Conservation (phyloP, 306 rosid species). For the Hippophae tibetana region DNA sequence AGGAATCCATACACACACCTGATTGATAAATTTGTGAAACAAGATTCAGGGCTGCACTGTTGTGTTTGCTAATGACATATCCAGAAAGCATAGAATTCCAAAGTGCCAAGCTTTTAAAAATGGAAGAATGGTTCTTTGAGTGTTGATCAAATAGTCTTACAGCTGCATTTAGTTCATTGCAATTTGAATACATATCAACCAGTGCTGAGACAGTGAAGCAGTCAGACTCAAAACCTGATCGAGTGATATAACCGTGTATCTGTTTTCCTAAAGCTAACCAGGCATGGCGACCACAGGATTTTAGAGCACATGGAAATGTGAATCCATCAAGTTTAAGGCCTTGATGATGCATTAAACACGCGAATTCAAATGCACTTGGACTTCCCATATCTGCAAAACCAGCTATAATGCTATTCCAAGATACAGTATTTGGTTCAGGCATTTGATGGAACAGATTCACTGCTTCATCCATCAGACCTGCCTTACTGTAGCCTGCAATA, state of each 20-base stretch:
- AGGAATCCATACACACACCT: constrained; percentile 46
- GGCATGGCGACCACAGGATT: constrained; percentile 37
- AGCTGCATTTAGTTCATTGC: constrained; percentile 44
- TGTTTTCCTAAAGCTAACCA: constrained; percentile 42
- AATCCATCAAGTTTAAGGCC: constrained; percentile 55
- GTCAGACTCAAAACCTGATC: constrained; percentile 55
- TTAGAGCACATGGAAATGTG: constrained; percentile 71
- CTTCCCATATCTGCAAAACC: constrained; percentile 51
- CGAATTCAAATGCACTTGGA: constrained; percentile 35
- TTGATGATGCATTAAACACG: constrained; percentile 45
- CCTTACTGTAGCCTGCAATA: constrained; percentile 46
- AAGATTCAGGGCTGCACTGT: constrained; percentile 39
- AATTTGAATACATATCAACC: constrained; percentile 75
- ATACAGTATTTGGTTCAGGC: constrained; percentile 47
- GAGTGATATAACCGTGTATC: constrained; percentile 49
- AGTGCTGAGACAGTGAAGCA: constrained; percentile 55
- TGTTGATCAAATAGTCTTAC: constrained; percentile 36
- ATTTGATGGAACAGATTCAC: constrained; percentile 46
- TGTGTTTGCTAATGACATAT: constrained; percentile 37
- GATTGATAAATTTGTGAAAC: constrained; percentile 38
- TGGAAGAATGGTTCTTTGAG: constrained; percentile 18
- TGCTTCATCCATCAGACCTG: constrained; percentile 53
- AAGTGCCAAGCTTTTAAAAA: constrained; percentile 42
- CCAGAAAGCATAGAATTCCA: constrained; percentile 89
- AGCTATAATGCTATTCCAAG: constrained; percentile 78